These are phyloP conservation scores for Lactifluus pinguis DNA, from an alignment of 768 basidiomycete genomes.

Conservation along the genomic window DNA sequence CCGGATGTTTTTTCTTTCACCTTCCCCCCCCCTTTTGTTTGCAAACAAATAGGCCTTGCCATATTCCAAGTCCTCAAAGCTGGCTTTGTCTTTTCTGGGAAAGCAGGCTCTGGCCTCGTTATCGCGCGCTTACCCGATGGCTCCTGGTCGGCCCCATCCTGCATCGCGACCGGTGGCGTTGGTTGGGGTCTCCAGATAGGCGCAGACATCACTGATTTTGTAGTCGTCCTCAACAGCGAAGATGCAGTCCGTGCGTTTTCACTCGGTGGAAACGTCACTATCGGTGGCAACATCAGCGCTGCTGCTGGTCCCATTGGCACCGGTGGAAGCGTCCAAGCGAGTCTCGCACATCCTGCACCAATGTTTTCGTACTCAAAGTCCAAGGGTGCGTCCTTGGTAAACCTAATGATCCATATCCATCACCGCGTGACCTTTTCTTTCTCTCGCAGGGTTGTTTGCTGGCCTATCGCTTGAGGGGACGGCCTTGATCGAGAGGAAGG, in stretches of 20 bases:
- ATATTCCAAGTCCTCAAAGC: conserved; percentile 92
- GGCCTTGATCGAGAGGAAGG: conserved; percentile 87
- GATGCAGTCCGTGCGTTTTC: conserved; percentile 95
- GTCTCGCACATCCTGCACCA: conserved; percentile 85
- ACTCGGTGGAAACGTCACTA: conserved; percentile 90
- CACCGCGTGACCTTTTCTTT: background rate
- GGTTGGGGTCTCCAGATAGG: conserved; percentile 96
- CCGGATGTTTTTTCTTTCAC: background rate
- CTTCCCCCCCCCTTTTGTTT: background rate
- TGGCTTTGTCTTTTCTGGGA: conserved; percentile 92
- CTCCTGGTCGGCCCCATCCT: conserved; percentile 94
- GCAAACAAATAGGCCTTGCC: conserved; percentile 58
- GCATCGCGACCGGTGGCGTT: conserved; percentile 91
- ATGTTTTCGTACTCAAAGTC: conserved; percentile 98
- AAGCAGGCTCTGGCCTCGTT: conserved; percentile 88
- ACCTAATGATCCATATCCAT: background rate
- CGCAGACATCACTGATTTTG: conserved; percentile 91
- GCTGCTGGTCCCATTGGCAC: conserved; percentile 92
- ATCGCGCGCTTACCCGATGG: conserved; percentile 90
- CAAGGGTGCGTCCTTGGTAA: conserved; percentile 50
- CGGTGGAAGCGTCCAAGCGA: conserved; percentile 81
- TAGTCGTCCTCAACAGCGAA: conserved; percentile 93
- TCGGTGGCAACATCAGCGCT: conserved; percentile 82
- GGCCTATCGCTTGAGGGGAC: conserved; percentile 94
- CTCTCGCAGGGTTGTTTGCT: conserved; percentile 75